Evolutionary conservation across 2,329 filamentous ascomycete species (phyloP).

Genomic region (Fusarium sp.): DNA sequence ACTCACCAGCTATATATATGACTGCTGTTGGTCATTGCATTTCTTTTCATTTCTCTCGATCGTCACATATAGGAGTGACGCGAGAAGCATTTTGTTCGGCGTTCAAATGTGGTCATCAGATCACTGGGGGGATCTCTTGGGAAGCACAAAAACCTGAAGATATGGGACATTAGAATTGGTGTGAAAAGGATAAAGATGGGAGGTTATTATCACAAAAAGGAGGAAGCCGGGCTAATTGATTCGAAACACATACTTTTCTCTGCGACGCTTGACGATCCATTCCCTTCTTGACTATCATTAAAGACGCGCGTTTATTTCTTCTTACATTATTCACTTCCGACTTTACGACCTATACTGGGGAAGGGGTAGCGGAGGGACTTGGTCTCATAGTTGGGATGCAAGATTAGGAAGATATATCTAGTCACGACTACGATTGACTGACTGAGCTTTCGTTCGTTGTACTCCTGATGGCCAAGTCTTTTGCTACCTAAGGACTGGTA

Average conservation of each 20-base stretch:
- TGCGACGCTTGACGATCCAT: constrained; percentile 35
- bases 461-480: not conserved
- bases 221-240: constrained; percentile 29
- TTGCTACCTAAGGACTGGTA: not conserved
- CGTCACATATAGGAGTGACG: constrained; percentile 23
- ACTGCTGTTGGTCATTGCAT: constrained; percentile 21
- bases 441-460: not conserved
- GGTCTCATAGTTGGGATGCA: not conserved
- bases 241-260: constrained; percentile 21
- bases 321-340: constrained; percentile 18
- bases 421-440: not conserved
- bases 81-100: constrained; percentile 44
- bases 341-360: constrained; percentile 31
- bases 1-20: constrained; percentile 20
- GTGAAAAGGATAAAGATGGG: constrained; percentile 22
- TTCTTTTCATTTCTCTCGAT: constrained; percentile 18
- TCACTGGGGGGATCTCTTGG: constrained; percentile 40
- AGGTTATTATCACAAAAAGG: constrained; percentile 17
- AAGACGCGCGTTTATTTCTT: constrained; percentile 15
- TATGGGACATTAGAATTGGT: constrained; percentile 22
- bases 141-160: constrained; percentile 31
- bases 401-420: not conserved
- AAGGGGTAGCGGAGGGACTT: constrained; percentile 1
- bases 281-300: constrained; percentile 40
- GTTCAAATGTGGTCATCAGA: constrained; percentile 42